Conservation (phyloP, 2,329 filamentous ascomycete genomes). For the Neonectria faginata region DNA sequence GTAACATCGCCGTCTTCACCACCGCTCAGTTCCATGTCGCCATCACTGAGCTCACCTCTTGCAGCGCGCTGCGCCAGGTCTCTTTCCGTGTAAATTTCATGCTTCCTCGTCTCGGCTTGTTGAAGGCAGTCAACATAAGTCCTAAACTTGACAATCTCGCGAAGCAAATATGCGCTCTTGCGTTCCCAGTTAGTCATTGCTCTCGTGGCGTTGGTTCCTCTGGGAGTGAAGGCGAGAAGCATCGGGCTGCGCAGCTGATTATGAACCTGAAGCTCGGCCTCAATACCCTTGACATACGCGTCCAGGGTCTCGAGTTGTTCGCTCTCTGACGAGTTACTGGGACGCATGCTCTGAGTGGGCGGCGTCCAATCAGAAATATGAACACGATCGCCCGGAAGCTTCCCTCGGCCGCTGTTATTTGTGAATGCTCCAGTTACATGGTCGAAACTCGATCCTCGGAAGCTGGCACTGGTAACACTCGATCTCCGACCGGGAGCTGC, state of each 20-base stretch:
- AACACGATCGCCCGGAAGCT: constrained; percentile 86
- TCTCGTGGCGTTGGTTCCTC: constrained; percentile 81
- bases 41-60: constrained; percentile 59
- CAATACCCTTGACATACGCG: constrained; percentile 85
- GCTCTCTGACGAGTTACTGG: constrained; percentile 79
- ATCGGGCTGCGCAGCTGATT: constrained; percentile 90
- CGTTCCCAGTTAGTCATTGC: constrained; percentile 98
- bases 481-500: constrained; percentile 56
- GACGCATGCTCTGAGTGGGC: constrained; percentile 89
- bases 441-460: constrained; percentile 71
- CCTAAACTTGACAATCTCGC: constrained; percentile 95
- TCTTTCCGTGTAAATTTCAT: constrained; percentile 75
- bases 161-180: constrained; percentile 89
- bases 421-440: constrained; percentile 65
- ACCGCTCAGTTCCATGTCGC: constrained; percentile 51
- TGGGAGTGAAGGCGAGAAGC: constrained; percentile 88
- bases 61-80: constrained; percentile 63
- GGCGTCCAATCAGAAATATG: constrained; percentile 89
- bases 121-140: constrained; percentile 92
- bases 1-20: constrained; percentile 53
- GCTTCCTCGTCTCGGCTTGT: constrained; percentile 75
- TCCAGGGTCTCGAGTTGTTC: constrained; percentile 83
- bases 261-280: constrained; percentile 86
- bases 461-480: constrained; percentile 63
- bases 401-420: constrained; percentile 62